These are phyloP conservation scores for Trypanosoma congolense DNA, from an alignment of 208 protist genomes.

Conservation along the genomic window DNA sequence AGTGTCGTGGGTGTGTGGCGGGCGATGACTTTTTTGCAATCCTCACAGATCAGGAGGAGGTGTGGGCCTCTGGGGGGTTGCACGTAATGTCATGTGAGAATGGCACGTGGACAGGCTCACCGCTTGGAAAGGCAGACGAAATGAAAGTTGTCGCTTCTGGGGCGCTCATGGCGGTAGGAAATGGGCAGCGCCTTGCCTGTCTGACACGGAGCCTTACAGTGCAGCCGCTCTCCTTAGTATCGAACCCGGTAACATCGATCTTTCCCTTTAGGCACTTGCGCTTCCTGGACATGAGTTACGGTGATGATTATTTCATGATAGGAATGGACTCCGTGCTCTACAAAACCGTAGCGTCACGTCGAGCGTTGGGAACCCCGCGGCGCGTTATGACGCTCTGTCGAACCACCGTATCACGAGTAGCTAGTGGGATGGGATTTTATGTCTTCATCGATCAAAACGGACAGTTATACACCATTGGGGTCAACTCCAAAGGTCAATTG, in stretches of 20 bases:
- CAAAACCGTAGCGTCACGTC: slow-evolving; percentile 73
- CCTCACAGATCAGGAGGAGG: slow-evolving; percentile 80
- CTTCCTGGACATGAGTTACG: slow-evolving; percentile 75
- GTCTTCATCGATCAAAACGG: slow-evolving; percentile 86
- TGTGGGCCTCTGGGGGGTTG: slow-evolving; percentile 76
- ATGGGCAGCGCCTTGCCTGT: slow-evolving; percentile 59
- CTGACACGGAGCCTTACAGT: slow-evolving; percentile 77
- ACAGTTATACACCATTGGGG: slow-evolving; percentile 68
- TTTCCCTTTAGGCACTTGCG: slow-evolving; percentile 72
- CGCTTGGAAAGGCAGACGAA: slow-evolving; percentile 45
- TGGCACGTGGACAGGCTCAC: slow-evolving; percentile 23
- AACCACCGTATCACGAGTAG: slow-evolving; percentile 69
- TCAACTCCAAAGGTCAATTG: slow-evolving; percentile 86
- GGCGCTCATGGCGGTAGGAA: slow-evolving; percentile 67
- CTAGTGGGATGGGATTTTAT: slow-evolving; percentile 70
- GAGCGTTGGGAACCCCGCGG: slow-evolving; percentile 69
- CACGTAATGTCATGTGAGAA: slow-evolving; percentile 28
- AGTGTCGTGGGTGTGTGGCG: slow-evolving; percentile 72
- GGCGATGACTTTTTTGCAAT: slow-evolving; percentile 82
- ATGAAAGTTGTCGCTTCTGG: slow-evolving; percentile 70
- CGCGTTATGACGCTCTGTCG: slow-evolving; percentile 77
- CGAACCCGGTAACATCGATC: slow-evolving; percentile 60
- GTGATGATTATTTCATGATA: slow-evolving; percentile 86
- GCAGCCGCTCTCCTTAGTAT: slow-evolving; percentile 67
- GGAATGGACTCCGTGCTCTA: slow-evolving; percentile 80